phyloP scores from a whole-genome alignment of 805 yeast genomes.

The Torulaspora maleeae region DNA sequence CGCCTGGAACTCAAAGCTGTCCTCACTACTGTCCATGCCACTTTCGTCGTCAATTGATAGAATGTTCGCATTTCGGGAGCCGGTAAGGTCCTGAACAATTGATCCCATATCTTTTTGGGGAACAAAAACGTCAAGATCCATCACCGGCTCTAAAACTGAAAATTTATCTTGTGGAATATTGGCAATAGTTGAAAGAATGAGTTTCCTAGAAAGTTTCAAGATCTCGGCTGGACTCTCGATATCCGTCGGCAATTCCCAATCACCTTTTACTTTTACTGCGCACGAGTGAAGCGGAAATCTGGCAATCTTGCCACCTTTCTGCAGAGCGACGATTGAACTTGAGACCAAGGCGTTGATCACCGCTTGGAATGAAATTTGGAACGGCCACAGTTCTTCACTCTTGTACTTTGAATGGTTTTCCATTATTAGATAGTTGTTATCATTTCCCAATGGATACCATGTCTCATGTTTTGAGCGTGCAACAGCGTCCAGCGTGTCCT shows the following conservation, averaged over 20 bases:
- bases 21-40: constrained; percentile 29
- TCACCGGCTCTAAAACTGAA: constrained; percentile 78
- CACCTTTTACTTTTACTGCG: constrained; percentile 45
- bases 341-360: constrained; percentile 52
- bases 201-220: constrained; percentile 43
- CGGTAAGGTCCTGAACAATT: constrained; percentile 79
- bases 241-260: constrained; percentile 54
- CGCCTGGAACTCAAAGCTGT: constrained; percentile 45
- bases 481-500: constrained; percentile 22
- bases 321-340: constrained; percentile 58
- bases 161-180: constrained; percentile 30
- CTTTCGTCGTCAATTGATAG: constrained; percentile 63
- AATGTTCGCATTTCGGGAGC: constrained; percentile 72
- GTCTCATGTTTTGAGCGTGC: constrained; percentile 28
- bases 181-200: constrained; percentile 40
- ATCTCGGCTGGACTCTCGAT: constrained; percentile 38
- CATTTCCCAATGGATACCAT: constrained; percentile 30
- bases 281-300: constrained; percentile 49
- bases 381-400: constrained; percentile 45
- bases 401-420: constrained; percentile 26
- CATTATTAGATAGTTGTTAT: constrained; percentile 35
- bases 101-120: constrained; percentile 71
- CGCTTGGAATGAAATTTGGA: constrained; percentile 43
- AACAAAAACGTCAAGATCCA: constrained; percentile 67
- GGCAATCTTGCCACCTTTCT: constrained; percentile 61